Base-by-base conservation (phyloP, 169 alveolate genomes). In the Eimeria maxima region DNA sequence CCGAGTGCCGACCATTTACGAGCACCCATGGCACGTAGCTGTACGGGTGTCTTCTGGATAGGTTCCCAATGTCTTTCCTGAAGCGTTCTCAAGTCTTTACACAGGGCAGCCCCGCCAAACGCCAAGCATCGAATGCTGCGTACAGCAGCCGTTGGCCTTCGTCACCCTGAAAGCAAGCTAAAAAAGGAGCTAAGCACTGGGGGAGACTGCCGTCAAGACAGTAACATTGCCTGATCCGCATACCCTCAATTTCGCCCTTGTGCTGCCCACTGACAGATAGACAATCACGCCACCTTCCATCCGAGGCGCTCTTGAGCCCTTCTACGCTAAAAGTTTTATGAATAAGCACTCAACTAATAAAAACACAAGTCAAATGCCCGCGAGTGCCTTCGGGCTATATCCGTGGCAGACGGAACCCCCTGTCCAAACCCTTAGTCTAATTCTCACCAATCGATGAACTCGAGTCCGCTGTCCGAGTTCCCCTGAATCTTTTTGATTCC, bases 121-220 rank as follows among this genome's bases (percentile, higher is more conserved):
- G 63, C 63, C n/a, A 8, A 69, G 45, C 45, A 69, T 27, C 45
- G 42, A 29, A 29, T 69, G 47, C 22, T 4, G 33, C 90, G 45
- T 81, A 81, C 90, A 81, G 55, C 90, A 81, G 47, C 22, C 71
- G 33, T 47, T 11, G 42, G 71, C 90, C 90, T 81, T 81, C 90
- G 71, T 81, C 90, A 5, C 71, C 90, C 90, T 81, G 63, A n/a
- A 81, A 81, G 45, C 90, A 81, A 45, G 90, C 90, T 81, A 44
- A 38, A n/a, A 16, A 16, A 22, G 20, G 47, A 27, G 55, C 50
- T 8, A 22, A 67, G 11, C 44, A 33, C n/a, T n/a, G n/a, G n/a
- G 57, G 57, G 11, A 50, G 57, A 11, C 57, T 50, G 57, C 57
- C 18, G 57, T n/a, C n/a, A n/a, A n/a, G n/a, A n/a, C n/a, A 50